Evolutionary conservation across 805 yeast species (phyloP), one percentile per base, ranked within the genome.

Genomic region (Cephaloascus albidus): DNA sequence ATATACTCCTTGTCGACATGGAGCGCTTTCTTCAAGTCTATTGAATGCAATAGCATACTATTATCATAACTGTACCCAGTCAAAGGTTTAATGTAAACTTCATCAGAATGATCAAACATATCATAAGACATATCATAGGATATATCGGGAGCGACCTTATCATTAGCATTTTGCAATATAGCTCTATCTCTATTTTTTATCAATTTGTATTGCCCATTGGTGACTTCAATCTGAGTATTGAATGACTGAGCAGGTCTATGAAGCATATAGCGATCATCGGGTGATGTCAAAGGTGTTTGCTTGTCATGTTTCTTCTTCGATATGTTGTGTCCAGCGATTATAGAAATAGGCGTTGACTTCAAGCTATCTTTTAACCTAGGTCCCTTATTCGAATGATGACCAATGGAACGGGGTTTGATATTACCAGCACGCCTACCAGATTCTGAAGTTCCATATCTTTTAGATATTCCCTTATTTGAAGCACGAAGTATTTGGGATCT

Each of bases 291-390:
- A 6, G 12, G 10, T 23, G 28, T 23, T 23, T 23, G 28, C 12
- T 23, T 23, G 28, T 8, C 10, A 23, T 23, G 28, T 23, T 8
- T 30, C 37, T 23, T 43, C 43, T 4, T n/a, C n/a, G n/a, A n/a
- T n/a, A n/a, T n/a, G n/a, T n/a, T n/a, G n/a, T n/a, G n/a, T n/a
- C n/a, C n/a, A n/a, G n/a, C n/a, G n/a, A n/a, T n/a, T n/a, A n/a
- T n/a, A n/a, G n/a, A n/a, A n/a, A n/a, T n/a, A n/a, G n/a, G n/a
- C n/a, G n/a, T n/a, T n/a, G n/a, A n/a, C n/a, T n/a, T n/a, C n/a
- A n/a, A n/a, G n/a, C n/a, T n/a, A n/a, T n/a, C n/a, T n/a, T n/a
- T n/a, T n/a, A n/a, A n/a, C n/a, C n/a, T n/a, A n/a, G n/a, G n/a
- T n/a, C n/a, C n/a, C n/a, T n/a, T n/a, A n/a, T n/a, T n/a, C n/a